Base-by-base conservation (phyloP, 108 stramenopile genomes). In the Aurantiochytrium sp. region DNA sequence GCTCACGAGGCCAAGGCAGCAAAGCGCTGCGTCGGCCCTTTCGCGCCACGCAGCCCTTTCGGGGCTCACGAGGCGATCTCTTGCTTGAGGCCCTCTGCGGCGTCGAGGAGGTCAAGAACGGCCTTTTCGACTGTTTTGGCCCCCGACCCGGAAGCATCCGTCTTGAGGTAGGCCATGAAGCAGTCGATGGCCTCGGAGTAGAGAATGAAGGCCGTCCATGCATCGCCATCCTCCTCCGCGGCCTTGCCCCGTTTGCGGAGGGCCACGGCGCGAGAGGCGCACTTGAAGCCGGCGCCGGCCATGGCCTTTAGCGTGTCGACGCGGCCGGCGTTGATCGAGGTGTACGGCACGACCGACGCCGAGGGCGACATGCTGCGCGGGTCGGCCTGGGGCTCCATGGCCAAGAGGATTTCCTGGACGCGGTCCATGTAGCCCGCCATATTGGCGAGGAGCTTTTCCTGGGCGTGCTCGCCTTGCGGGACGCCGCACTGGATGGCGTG, bases 181-280 rank as follows among this genome's bases (percentile, higher is more conserved):
- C 73, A 81, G 39, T 81, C 73, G 45, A 81, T 81, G 2, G 73
- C 73, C 30, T 81, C 73, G 8, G 73, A 81, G 45, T 81, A 81
- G 19, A 48, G 45, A 30, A 81, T 3, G 3, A 81, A 81, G 45
- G 73, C 73, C 0, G 42, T 30, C 73, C 73, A 81, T 15, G 39
- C 27, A 81, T 81, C 45, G 36, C 45, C 45, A 2, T 41, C 73
- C 30, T 81, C 73, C 24, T 81, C 73, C 12, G 39, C 42, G 45
- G 24, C 36, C 30, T 81, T 81, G 73, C 42, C 73, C 2, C 24
- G 39, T 24, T 81, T 81, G 42, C 73, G 73, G 6, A 81, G 39
- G 27, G 39, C 73, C 1, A 81, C 73, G 45, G 42, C 73, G 17
- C 73, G 39, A 15, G 73, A 81, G 12, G 45, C 42, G 30, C 73